These are phyloP conservation scores for Geosmithia flava DNA, from an alignment of 2,329 filamentous ascomycete genomes.

Conservation along the genomic window DNA sequence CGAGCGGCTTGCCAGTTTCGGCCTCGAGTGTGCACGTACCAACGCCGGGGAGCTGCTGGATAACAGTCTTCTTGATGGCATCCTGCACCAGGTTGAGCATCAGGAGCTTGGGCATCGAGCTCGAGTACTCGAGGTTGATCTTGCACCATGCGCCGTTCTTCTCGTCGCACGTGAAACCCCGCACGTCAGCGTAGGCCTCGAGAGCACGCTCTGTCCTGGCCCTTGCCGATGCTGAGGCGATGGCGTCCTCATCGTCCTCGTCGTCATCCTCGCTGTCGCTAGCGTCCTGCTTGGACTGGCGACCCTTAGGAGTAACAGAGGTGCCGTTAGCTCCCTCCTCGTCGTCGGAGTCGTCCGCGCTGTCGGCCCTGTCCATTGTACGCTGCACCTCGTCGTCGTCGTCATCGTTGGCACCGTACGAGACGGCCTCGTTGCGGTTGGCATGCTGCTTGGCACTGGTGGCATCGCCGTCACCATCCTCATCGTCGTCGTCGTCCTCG, in stretches of 20 bases:
- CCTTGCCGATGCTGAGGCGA: conserved; percentile 24
- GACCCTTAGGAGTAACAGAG: conserved; percentile 17
- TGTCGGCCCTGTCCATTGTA: conserved; percentile 46
- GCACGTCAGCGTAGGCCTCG: conserved; percentile 52
- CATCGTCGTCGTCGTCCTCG: conserved; percentile 51
- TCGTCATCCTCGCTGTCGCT: conserved; percentile 24
- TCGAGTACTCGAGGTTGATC: conserved; percentile 71
- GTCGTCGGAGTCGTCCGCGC: conserved; percentile 39
- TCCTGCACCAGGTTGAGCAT: conserved; percentile 85
- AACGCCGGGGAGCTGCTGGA: conserved; percentile 76
- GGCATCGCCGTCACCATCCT: conserved; percentile 68
- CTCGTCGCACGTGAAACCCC: conserved; percentile 70
- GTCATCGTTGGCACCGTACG: conserved; percentile 87
- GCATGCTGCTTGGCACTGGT: conserved; percentile 61
- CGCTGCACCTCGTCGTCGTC: conserved; percentile 69
- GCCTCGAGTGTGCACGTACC: conserved; percentile 56
- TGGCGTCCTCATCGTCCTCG: conserved; percentile 22
- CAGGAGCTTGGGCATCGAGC: conserved; percentile 76
- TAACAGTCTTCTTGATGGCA: conserved; percentile 64
- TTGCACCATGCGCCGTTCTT: conserved; percentile 61
- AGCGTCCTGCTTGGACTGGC: conserved; percentile 11
- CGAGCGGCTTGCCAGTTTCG: conserved; percentile 31
- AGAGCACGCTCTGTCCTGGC: conserved; percentile 53
- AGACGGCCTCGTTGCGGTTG: conserved; percentile 71
- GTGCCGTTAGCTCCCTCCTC: conserved; percentile 40